A percentile compares a stretch with the other conserved stretches of the same genome.
phyloP scores from a whole-genome alignment of 73 alveolate species.

The Tetrahymena thermophila region DNA sequence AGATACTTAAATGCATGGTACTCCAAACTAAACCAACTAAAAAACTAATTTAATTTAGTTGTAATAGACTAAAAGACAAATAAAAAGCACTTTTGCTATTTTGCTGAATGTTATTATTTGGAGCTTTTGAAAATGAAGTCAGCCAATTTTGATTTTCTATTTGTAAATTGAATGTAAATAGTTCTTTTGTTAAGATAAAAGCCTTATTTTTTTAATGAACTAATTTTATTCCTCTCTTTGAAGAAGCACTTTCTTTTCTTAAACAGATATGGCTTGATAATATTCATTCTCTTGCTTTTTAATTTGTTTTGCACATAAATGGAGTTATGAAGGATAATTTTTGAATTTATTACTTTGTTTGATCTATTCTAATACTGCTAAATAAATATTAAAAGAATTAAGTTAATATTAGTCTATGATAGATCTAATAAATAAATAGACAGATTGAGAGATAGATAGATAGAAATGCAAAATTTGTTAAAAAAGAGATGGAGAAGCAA shows the following conservation, averaged over 20 bases:
- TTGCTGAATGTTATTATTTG: neutral
- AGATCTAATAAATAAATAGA: too few species aligned
- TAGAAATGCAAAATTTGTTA: too few species aligned
- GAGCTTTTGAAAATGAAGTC: neutral
- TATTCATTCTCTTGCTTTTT: too few species aligned
- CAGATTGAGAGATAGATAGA: neutral
- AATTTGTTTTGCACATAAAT: too few species aligned
- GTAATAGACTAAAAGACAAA: neutral
- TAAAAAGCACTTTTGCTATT: neutral
- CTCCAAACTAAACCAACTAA: neutral
- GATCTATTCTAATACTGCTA: too few species aligned
- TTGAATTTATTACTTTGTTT: too few species aligned
- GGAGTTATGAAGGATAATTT: too few species aligned
- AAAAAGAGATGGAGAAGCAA: neutral
- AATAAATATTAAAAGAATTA: too few species aligned
- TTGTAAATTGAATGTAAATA: neutral
- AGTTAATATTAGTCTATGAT: neutral
- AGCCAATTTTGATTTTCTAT: neutral
- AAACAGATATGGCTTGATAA: neutral
- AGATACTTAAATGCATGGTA: neutral
- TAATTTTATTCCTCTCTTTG: neutral
- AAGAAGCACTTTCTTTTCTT: too few species aligned
- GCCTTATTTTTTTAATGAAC: neutral
- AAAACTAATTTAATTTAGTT: too few species aligned
- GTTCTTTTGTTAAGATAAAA: neutral